Percentiles rank a stretch among this genome's conserved stretches.
These are phyloP conservation scores for Cryphonectria parasitica DNA, from an alignment of 2,329 filamentous ascomycete species.

Conservation along the genomic window DNA sequence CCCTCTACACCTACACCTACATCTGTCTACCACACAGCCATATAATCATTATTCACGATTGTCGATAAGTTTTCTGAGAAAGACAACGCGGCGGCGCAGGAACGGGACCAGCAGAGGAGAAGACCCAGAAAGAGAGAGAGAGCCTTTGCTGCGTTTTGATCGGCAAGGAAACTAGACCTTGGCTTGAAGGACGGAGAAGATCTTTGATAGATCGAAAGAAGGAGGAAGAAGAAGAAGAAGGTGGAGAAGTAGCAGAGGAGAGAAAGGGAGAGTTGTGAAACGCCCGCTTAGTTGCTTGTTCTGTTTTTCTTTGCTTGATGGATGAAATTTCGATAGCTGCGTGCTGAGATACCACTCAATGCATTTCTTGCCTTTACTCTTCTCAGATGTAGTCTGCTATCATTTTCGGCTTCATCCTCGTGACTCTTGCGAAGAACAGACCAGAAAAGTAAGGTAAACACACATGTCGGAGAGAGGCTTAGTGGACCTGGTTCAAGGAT, in stretches of 20 bases:
- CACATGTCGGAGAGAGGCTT: no score
- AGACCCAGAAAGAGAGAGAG: background rate
- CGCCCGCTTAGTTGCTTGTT: constrained; percentile 3
- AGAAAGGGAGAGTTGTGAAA: background rate
- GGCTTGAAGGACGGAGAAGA: background rate
- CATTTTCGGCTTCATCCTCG: background rate
- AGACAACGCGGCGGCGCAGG: background rate
- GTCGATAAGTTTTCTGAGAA: background rate
- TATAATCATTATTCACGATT: background rate
- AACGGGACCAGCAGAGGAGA: background rate
- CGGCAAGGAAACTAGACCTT: no score
- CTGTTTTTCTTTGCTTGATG: constrained; percentile 24
- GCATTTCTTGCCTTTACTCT: constrained; percentile 28
- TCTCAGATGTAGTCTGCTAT: background rate
- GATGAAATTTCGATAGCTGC: constrained; percentile 9
- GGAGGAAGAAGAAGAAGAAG: no score
- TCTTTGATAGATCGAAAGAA: no score
- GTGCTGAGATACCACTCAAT: constrained; percentile 30
- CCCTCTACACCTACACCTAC: background rate
- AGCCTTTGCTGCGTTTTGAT: background rate
- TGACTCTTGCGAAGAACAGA: no score
- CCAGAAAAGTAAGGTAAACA: no score
- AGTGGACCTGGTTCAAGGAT: no score
- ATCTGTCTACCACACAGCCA: background rate
- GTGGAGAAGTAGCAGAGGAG: no score